These are phyloP conservation scores for Aspergillus texensis DNA, from an alignment of 2,329 filamentous ascomycete species.

Conservation along the genomic window DNA sequence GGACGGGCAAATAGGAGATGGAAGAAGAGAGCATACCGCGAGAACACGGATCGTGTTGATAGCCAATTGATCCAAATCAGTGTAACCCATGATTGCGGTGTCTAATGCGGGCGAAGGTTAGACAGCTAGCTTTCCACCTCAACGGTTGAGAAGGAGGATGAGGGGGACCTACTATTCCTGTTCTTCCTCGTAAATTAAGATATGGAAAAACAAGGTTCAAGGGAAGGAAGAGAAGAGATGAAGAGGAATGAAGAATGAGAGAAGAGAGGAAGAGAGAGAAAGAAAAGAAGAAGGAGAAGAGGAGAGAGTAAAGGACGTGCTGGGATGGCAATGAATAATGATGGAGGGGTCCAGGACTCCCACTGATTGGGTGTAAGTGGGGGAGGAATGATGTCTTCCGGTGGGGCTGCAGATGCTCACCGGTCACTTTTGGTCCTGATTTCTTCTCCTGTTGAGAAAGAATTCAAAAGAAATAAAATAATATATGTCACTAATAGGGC, in stretches of 20 bases:
- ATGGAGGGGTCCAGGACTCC: constrained; percentile 18
- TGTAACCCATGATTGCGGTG: constrained; percentile 75
- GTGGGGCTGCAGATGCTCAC: constrained; percentile 22
- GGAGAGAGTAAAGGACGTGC: constrained; percentile 15
- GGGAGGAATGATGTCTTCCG: constrained; percentile 37
- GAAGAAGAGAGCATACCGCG: constrained; percentile 68
- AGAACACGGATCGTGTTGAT: constrained; percentile 98
- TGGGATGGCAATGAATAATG: constrained; percentile 16
- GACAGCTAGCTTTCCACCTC: constrained; percentile 14
- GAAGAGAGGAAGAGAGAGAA: constrained; percentile 16
- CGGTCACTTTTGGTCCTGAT: background rate
- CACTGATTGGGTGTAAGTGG: constrained; percentile 23
- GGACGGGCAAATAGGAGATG: constrained; percentile 10
- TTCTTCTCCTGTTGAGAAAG: background rate
- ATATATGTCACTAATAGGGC: background rate
- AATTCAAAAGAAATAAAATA: background rate
- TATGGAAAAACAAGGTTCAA: constrained; percentile 8
- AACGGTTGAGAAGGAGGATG: constrained; percentile 1
- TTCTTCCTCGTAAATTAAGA: constrained; percentile 3
- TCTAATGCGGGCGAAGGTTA: constrained; percentile 21
- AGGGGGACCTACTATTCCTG: background rate
- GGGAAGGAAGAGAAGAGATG: constrained; percentile 20
- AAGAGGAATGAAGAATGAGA: constrained; percentile 24
- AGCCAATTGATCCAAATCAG: constrained; percentile 82
- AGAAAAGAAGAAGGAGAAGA: constrained; percentile 16